phyloP scores from a whole-genome alignment of 345 rosid species.

The Citrus australasica region DNA sequence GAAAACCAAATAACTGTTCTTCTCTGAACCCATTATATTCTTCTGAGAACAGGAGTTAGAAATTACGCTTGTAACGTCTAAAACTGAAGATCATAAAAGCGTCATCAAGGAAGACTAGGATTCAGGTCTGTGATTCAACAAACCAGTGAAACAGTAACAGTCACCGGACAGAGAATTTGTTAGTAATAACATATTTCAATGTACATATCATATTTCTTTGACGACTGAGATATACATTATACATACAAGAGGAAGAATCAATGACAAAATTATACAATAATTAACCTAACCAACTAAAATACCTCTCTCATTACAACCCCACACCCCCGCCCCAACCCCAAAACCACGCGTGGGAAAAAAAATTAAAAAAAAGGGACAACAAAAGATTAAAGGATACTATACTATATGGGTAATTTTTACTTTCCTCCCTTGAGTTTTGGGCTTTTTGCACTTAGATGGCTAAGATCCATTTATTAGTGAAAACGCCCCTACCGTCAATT shows the following conservation, averaged over 20 bases:
- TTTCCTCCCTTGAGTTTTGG: no score
- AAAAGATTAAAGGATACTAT: background rate
- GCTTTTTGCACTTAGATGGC: no score
- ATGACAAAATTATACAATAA: slow-evolving; percentile 3
- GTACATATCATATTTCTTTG: background rate
- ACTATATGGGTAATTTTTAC: slow-evolving; percentile 28
- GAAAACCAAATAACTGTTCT: background rate
- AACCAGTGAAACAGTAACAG: background rate
- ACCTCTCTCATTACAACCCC: background rate
- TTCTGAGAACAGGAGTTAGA: background rate
- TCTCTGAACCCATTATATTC: background rate
- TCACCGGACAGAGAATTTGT: background rate
- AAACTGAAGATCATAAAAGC: background rate
- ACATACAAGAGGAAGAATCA: background rate
- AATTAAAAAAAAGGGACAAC: background rate
- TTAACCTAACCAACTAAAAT: slow-evolving; percentile 10
- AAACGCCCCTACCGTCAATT: no score
- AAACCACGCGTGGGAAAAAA: background rate
- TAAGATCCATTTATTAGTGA: no score
- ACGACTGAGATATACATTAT: background rate
- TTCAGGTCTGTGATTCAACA: background rate
- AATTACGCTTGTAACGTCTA: background rate
- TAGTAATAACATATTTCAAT: background rate
- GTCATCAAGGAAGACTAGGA: background rate
- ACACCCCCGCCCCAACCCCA: no score